Evolutionary conservation across 2,329 filamentous ascomycete genomes (phyloP), one percentile per base, ranked within the genome.

Genomic region (Acrodontium crateriforme): DNA sequence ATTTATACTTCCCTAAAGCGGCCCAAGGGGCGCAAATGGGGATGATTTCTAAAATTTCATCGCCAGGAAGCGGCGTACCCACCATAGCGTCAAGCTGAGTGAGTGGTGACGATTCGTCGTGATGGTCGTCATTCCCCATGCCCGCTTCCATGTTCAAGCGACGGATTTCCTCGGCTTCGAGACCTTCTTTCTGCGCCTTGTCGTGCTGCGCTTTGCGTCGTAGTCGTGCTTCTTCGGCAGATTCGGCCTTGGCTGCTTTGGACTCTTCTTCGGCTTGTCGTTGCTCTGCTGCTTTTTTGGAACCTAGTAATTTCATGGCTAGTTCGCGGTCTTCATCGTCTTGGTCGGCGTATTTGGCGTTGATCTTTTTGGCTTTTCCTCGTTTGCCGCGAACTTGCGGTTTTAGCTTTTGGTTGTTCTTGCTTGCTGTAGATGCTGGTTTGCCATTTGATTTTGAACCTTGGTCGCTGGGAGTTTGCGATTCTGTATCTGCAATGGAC

Each of bases 281-380:
- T 37, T 74, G 74, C 42, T 79, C 67, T 19, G 70, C 68, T 1
- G 76, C 76, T 0, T 68, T 67, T 34, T 67, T 62, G 2, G 81
- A 76, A 20, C 89, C 89, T n/a, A 93, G 73, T n/a, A 95, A 67
- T 14, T 74, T 68, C 55, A 94, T 78, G 17, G 84, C 83, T 0
- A 85, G 69, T 5, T 69, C 71, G 9, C 84, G 81, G 47, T 98
- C 89, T 54, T 93, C 87, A 30, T 93, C 84, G 44, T 95, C 87
- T 62, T 95, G 89, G 43, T 91, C 64, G 24, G 79, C 87, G 58
- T 98, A 98, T 52, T 93, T 94, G 33, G 71, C 63, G 3, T 82
- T 82, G 2, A 82, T 74, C 53, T 89, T 92, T 62, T 91, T 93
- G 23, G 76, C 74, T 51, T 92, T 93, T 34, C 68, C 69, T 32